phyloP scores from a whole-genome alignment of 1,284 basidiomycete species.

The Ceratorhiza oryzae-sativae region DNA sequence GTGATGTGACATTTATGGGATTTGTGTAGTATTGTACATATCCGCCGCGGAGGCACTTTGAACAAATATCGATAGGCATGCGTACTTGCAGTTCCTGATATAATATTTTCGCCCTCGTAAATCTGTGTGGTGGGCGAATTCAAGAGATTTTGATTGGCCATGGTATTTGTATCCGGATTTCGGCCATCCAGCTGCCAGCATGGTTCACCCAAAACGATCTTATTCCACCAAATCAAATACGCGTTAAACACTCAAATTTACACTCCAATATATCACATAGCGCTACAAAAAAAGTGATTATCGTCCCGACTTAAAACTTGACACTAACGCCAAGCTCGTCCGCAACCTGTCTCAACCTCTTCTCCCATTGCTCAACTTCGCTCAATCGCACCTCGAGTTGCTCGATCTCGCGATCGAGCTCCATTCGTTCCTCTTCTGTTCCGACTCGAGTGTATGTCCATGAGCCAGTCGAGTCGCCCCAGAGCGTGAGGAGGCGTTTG shows the following conservation, averaged over 20 bases:
- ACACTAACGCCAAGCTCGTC: conserved; percentile 52
- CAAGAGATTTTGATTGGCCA: too few relatives aligned
- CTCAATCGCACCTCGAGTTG: conserved; percentile 68
- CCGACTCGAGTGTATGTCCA: conserved; percentile 79
- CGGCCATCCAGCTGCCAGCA: neutral
- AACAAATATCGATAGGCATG: neutral
- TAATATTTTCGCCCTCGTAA: neutral
- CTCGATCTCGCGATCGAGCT: conserved; percentile 72
- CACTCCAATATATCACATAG: conserved; percentile 1
- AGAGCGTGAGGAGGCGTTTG: conserved; percentile 76
- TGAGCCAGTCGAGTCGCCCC: conserved; percentile 65
- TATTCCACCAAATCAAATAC: neutral
- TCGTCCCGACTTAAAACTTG: conserved; percentile 33
- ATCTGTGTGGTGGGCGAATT: neutral
- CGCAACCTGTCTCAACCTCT: conserved; percentile 61
- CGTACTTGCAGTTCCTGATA: neutral
- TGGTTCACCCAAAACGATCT: too few relatives aligned
- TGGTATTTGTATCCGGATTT: too few relatives aligned
- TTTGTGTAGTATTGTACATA: conserved; percentile 55
- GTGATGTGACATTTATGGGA: conserved; percentile 25
- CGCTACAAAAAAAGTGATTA: neutral
- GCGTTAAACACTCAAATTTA: neutral
- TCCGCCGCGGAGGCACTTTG: conserved; percentile 52
- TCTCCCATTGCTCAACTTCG: conserved; percentile 73
- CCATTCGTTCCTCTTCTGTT: conserved; percentile 75